These are phyloP conservation scores for Pseudodiploospora longispora DNA, from an alignment of 2,329 filamentous ascomycete species.

Conservation along the genomic window DNA sequence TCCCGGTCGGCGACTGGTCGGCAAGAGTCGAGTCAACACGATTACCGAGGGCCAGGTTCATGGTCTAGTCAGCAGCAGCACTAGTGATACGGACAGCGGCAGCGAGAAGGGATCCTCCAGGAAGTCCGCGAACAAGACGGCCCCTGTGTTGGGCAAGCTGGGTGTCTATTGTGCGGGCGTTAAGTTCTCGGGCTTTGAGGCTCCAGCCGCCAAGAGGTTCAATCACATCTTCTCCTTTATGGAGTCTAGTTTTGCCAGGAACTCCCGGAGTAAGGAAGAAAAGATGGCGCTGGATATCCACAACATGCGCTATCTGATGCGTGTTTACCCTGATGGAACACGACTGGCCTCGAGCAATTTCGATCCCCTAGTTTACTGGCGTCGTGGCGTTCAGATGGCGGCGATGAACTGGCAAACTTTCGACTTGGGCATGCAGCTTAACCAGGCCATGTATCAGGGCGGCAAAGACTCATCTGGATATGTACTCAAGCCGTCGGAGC, in stretches of 20 bases:
- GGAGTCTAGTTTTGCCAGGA: conserved; percentile 76
- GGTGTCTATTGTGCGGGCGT: conserved; percentile 69
- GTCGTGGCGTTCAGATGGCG: conserved; percentile 93
- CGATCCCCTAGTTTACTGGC: conserved; percentile 88
- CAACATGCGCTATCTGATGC: conserved; percentile 86
- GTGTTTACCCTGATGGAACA: conserved; percentile 80
- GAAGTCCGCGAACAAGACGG: conserved; percentile 74
- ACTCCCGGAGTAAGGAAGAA: conserved; percentile 66
- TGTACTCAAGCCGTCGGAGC: conserved; percentile 82
- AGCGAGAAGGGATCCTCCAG: conserved; percentile 48
- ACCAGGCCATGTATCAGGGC: conserved; percentile 94
- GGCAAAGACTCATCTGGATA: conserved; percentile 83
- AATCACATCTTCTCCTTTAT: conserved; percentile 97
- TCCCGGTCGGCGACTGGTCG: conserved; percentile 40
- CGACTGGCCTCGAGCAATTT: conserved; percentile 89
- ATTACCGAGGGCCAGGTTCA: conserved; percentile 51
- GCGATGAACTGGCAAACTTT: conserved; percentile 98
- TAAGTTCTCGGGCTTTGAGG: conserved; percentile 77
- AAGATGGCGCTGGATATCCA: conserved; percentile 78
- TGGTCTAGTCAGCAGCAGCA: conserved; percentile 48
- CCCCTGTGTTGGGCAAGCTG: conserved; percentile 71
- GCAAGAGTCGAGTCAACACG: conserved; percentile 48
- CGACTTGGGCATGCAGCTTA: conserved; percentile 90
- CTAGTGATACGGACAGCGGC: conserved; percentile 73
- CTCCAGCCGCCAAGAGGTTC: conserved; percentile 70